These are phyloP conservation scores for Purshia tridentata DNA, from an alignment of 306 rosid genomes.

Conservation along the genomic window DNA sequence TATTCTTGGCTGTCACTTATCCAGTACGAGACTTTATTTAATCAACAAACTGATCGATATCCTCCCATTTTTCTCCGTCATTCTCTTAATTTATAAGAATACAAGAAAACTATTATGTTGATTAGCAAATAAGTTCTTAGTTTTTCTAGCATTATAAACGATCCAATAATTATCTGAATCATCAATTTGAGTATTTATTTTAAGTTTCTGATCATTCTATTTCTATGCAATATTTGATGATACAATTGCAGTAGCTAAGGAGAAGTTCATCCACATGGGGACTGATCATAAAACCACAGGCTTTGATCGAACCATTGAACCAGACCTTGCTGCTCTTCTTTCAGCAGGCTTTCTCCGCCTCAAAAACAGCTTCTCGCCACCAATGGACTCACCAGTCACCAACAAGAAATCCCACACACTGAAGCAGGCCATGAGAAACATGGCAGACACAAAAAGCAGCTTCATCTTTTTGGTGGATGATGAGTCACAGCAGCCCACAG, in stretches of 20 bases:
- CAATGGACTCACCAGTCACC: conserved; percentile 50
- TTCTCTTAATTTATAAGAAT: too few relatives aligned
- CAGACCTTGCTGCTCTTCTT: conserved; percentile 27
- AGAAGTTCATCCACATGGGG: conserved; percentile 52
- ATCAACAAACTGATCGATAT: too few relatives aligned
- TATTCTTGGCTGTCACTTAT: too few relatives aligned
- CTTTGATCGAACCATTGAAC: conserved; percentile 23
- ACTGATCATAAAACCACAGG: conserved; percentile 5
- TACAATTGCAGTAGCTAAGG: conserved; percentile 37
- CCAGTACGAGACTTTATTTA: too few relatives aligned
- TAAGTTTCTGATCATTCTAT: neutral
- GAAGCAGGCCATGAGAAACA: conserved; percentile 50
- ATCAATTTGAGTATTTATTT: too few relatives aligned
- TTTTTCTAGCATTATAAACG: neutral
- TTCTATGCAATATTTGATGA: neutral
- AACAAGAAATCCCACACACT: conserved; percentile 54
- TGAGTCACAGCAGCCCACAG: conserved; percentile 38
- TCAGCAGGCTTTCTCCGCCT: conserved; percentile 31
- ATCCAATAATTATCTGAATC: too few relatives aligned
- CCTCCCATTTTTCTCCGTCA: too few relatives aligned
- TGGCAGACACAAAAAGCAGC: conserved; percentile 37
- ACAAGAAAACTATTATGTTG: too few relatives aligned
- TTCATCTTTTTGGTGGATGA: conserved; percentile 48
- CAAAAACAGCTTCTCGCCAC: conserved; percentile 30
- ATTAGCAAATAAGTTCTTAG: neutral